Evolutionary conservation across 306 rosid genomes (phyloP), one percentile per base, ranked within the genome.

Genomic region (Echinosophora koreensis): DNA sequence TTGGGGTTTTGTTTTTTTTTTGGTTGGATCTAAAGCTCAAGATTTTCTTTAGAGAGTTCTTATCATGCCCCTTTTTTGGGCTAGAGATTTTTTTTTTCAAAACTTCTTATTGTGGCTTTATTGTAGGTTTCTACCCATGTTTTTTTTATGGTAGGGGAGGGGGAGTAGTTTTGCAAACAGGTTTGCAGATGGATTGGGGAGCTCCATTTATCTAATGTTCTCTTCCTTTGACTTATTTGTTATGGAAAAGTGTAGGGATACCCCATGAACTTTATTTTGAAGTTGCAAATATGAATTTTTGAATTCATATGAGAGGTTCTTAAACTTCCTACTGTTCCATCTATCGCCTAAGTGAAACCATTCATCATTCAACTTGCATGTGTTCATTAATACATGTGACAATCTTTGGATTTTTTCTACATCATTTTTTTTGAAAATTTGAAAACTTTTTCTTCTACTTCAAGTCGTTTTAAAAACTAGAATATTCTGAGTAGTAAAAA

Each of bases 131-230:
- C 5, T 5, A 32, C 13, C 61, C 13, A 8, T 8, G 34, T 3
- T 3, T 6, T 51, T 50, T 50, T 50, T 14, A n/a, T 50, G 56
- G 56, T 50, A n/a, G 56, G 56, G 17, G 8, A 3, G 1, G 22
- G 8, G 22, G 56, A 50, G 56, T 50, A 22, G 22, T 50, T 50
- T n/a, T 22, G 22, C 22, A 22, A 15, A 32, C 17, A 16, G 74
- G 32, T 50, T n/a, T 50, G 9, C 15, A 10, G 32, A 47, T 30
- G 46, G 32, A 32, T 2, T 15, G 12, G 47, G 49, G 32, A 30
- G 32, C 60, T 69, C 58, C 5, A 1, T 17, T n/a, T 22, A 17
- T 52, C 76, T 55, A 57, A 47, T 56, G 39, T 39, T 71, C 41
- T 39, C 52, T 38, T 55, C 51, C 27, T 57, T 9, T 56, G 15